Evolutionary conservation across 331 rosid genomes (phyloP).

Genomic region (Rosa hybrid): DNA sequence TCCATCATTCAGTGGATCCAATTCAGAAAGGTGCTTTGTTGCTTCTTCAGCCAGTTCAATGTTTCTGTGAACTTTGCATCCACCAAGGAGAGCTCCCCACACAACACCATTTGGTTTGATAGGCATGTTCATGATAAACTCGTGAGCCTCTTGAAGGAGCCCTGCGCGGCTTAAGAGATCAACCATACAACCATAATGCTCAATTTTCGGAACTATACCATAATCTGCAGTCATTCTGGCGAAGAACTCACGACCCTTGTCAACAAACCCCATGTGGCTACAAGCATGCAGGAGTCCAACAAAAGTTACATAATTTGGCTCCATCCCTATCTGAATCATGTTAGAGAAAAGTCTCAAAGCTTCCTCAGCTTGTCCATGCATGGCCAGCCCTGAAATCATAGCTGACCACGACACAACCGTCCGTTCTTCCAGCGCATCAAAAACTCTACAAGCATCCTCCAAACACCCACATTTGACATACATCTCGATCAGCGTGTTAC

Average conservation of each 20-base stretch:
- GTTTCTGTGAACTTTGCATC: constrained; percentile 47
- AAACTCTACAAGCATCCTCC: constrained; percentile 35
- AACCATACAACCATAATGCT: constrained; percentile 56
- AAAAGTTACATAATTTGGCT: constrained; percentile 40
- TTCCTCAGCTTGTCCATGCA: constrained; percentile 50
- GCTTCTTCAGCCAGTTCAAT: constrained; percentile 43
- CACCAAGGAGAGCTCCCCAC: constrained; percentile 53
- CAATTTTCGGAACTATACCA: constrained; percentile 39
- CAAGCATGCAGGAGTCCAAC: constrained; percentile 50
- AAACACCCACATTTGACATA: constrained; percentile 53
- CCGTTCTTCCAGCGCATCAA: constrained; percentile 29
- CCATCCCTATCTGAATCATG: constrained; percentile 31
- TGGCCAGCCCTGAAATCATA: constrained; percentile 45
- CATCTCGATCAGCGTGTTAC: constrained; percentile 42
- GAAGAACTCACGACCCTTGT: constrained; percentile 40
- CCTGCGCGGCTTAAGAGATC: constrained; percentile 53
- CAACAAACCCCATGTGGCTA: constrained; percentile 47
- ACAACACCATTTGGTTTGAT: constrained; percentile 38
- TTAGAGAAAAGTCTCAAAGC: constrained; percentile 33
- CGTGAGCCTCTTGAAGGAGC: constrained; percentile 39
- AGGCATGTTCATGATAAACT: constrained; percentile 48
- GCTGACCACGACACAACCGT: constrained; percentile 49
- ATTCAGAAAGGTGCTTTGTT: constrained; percentile 31
- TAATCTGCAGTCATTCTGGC: constrained; percentile 34
- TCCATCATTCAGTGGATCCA: constrained; percentile 49